Evolutionary conservation across 805 yeast genomes (phyloP).

Genomic region (Pachysolen tannophilus): DNA sequence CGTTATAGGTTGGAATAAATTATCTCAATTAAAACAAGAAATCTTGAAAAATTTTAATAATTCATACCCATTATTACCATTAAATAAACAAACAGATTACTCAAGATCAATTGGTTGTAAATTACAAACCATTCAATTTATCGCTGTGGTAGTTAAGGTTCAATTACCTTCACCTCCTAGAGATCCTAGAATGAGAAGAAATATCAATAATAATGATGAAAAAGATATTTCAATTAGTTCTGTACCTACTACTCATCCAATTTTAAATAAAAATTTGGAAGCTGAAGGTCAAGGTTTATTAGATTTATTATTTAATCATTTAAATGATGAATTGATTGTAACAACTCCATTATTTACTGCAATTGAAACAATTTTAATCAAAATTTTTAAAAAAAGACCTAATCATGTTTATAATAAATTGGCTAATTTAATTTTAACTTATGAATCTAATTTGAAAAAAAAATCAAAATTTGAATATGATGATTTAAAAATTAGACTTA

Average conservation of each 20-base stretch:
- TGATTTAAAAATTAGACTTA: constrained; percentile 20
- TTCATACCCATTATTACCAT: constrained; percentile 42
- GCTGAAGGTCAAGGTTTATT: constrained; percentile 65
- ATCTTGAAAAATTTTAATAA: constrained; percentile 58
- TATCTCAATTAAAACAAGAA: constrained; percentile 46
- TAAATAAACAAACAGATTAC: constrained; percentile 41
- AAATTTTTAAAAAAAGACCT: constrained; percentile 60
- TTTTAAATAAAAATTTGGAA: constrained; percentile 48
- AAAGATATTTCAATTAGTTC: constrained; percentile 38
- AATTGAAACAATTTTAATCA: constrained; percentile 53
- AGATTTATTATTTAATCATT: constrained; percentile 51
- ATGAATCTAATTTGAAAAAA: constrained; percentile 48
- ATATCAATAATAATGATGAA: constrained; percentile 3
- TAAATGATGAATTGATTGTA: constrained; percentile 47
- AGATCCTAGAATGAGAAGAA: constrained; percentile 15
- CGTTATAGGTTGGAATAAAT: constrained; percentile 42
- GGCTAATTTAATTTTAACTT: constrained; percentile 48
- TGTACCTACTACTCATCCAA: constrained; percentile 54
- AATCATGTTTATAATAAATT: constrained; percentile 46
- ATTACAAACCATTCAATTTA: constrained; percentile 66
- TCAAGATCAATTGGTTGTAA: constrained; percentile 48
- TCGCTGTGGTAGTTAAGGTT: constrained; percentile 47
- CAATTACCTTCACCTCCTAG: constrained; percentile 43
- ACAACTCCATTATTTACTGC: constrained; percentile 59
- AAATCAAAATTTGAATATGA: constrained; percentile 39